Conservation (phyloP, 306 rosid genomes). For the Potentilla sterilis region DNA sequence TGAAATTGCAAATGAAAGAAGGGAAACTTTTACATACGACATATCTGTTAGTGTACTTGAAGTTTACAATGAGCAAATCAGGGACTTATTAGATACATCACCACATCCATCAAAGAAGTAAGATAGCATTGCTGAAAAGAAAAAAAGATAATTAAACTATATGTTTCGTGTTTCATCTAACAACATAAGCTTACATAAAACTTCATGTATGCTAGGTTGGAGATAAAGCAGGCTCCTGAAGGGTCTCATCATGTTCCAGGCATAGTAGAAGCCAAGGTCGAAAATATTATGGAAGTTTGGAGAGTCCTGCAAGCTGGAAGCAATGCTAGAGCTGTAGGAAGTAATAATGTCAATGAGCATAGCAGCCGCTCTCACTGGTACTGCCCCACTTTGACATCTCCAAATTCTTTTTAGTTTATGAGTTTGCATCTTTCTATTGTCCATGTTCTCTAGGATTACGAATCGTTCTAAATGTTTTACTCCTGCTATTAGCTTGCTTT, state of each 20-base stretch:
- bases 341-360: constrained; percentile 82
- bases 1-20: constrained; percentile 61
- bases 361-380: constrained; percentile 96
- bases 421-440: neutral
- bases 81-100: constrained; percentile 70
- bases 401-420: neutral
- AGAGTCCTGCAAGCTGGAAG: constrained; percentile 72
- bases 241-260: constrained; percentile 84
- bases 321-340: constrained; percentile 82
- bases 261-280: constrained; percentile 66
- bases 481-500: constrained; percentile 60
- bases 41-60: constrained; percentile 85
- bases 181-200: neutral
- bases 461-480: neutral
- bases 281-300: constrained; percentile 66
- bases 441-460: constrained; percentile 11
- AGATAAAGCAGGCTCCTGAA: constrained; percentile 76
- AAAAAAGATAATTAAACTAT: neutral
- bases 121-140: neutral
- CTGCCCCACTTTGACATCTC: constrained; percentile 1
- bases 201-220: constrained; percentile 52
- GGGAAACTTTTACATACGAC: constrained; percentile 52
- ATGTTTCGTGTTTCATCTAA: neutral
- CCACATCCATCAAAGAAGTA: constrained; percentile 63
- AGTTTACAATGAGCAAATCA: constrained; percentile 88